A percentile compares a stretch with the other conserved stretches of the same genome.
Conservation (phyloP, 768 basidiomycete genomes). For the Xerocomus spinulosus region DNA sequence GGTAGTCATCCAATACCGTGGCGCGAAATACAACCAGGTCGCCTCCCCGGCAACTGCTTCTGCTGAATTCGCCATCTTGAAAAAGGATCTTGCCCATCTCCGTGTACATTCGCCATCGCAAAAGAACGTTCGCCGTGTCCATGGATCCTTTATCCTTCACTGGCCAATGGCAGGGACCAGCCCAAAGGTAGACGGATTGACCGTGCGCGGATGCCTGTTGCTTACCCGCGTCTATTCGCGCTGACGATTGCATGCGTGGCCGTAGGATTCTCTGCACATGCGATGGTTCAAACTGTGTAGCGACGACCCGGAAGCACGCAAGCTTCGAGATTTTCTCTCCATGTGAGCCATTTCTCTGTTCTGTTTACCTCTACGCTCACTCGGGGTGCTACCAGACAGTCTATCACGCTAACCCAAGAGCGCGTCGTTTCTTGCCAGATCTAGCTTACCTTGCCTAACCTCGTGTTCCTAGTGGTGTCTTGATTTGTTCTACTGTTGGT, state of each 20-base stretch:
- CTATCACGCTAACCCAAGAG: constrained; percentile 24
- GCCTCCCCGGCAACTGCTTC: constrained; percentile 8
- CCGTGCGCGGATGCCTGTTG: constrained; percentile 7
- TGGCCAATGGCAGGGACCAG: constrained; percentile 18
- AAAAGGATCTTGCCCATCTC: constrained; percentile 27
- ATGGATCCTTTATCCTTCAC: constrained; percentile 21
- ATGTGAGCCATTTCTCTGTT: constrained; percentile 18
- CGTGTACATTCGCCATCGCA: constrained; percentile 28
- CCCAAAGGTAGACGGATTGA: background rate
- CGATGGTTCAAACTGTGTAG: constrained; percentile 25
- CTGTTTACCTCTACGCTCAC: too few species aligned
- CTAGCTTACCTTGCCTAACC: constrained; percentile 7
- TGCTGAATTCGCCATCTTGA: constrained; percentile 20
- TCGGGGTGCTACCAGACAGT: constrained; percentile 11
- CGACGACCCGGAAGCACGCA: constrained; percentile 20
- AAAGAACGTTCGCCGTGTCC: constrained; percentile 22
- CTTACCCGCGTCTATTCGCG: background rate
- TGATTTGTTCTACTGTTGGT: constrained; percentile 11
- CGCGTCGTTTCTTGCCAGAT: constrained; percentile 9
- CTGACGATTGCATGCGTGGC: background rate
- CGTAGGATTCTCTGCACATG: constrained; percentile 21
- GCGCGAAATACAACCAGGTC: constrained; percentile 15
- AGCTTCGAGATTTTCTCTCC: constrained; percentile 24
- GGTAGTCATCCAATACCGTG: constrained; percentile 23
- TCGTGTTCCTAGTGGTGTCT: constrained; percentile 8